phyloP scores from a whole-genome alignment of 306 rosid species.

The Boehmeria nivea region DNA sequence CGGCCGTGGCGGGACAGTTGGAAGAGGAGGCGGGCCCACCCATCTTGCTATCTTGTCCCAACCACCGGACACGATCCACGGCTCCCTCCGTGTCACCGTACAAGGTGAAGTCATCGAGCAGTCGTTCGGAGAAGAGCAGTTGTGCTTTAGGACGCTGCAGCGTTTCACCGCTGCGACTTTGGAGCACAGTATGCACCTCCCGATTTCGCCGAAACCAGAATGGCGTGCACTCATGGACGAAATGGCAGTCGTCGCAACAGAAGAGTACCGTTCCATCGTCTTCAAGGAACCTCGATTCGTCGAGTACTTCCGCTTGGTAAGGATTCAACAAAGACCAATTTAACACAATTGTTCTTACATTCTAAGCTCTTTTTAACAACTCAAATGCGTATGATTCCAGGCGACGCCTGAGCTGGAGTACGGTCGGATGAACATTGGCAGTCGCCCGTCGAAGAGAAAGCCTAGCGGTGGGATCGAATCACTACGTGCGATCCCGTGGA shows the following conservation, averaged over 20 bases:
- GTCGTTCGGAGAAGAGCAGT: slow-evolving; percentile 86
- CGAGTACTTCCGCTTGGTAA: slow-evolving; percentile 93
- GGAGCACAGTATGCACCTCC: slow-evolving; percentile 85
- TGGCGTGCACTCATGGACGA: slow-evolving; percentile 90
- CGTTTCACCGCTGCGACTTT: slow-evolving; percentile 93
- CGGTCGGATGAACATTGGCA: slow-evolving; percentile 97
- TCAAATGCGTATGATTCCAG: slow-evolving; percentile 30
- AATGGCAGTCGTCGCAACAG: slow-evolving; percentile 85
- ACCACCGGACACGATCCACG: slow-evolving; percentile 91
- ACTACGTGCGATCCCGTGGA: slow-evolving; percentile 99
- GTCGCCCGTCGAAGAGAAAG: slow-evolving; percentile 90
- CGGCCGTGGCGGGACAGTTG: slow-evolving; percentile 98
- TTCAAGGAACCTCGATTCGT: slow-evolving; percentile 92
- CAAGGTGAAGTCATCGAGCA: slow-evolving; percentile 99
- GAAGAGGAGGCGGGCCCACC: slow-evolving; percentile 98
- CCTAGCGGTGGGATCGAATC: slow-evolving; percentile 99
- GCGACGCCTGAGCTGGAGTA: slow-evolving; percentile 98
- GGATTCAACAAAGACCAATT: slow-evolving; percentile 21
- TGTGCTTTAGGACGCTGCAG: slow-evolving; percentile 92
- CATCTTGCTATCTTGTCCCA: slow-evolving; percentile 98
- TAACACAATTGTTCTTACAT: background rate
- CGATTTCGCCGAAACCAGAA: slow-evolving; percentile 80
- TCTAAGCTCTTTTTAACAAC: slow-evolving; percentile 5
- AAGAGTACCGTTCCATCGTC: slow-evolving; percentile 85
- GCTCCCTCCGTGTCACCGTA: slow-evolving; percentile 94